phyloP scores from a whole-genome alignment of 2,329 filamentous ascomycete genomes.

The Colletotrichum acutatum region DNA sequence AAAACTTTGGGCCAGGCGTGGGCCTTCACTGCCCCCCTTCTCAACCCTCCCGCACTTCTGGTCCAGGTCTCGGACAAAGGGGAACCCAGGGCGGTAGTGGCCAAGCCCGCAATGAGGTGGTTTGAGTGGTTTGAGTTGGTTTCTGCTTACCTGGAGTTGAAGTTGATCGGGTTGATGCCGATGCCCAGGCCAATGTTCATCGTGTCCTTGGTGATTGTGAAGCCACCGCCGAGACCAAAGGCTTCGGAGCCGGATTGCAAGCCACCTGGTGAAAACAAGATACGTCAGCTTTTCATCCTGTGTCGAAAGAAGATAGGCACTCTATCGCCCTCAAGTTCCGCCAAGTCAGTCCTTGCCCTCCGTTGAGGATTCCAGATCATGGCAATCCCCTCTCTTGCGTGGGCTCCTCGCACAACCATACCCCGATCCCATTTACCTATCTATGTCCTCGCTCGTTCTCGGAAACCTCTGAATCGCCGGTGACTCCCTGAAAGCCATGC shows the following conservation, averaged over 20 bases:
- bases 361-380: neutral
- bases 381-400: neutral
- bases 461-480: no score
- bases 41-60: neutral
- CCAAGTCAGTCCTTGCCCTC: neutral
- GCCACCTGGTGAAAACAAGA: neutral
- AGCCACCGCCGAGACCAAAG: constrained; percentile 30
- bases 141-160: constrained; percentile 21
- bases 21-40: neutral
- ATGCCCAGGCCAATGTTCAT: constrained; percentile 28
- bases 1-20: no score
- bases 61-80: neutral
- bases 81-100: neutral
- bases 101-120: neutral
- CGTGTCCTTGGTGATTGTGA: constrained; percentile 29
- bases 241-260: constrained; percentile 29
- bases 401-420: neutral
- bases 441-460: no score
- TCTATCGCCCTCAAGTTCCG: neutral
- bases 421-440: neutral
- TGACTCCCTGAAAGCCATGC: neutral
- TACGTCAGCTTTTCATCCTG: neutral
- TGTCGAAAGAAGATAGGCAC: neutral
- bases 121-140: neutral
- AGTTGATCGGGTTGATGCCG: constrained; percentile 13